A percentile compares a stretch with the other conserved stretches of the same genome.
phyloP scores from a whole-genome alignment of 1,284 basidiomycete genomes.

The Baeospora myosura region DNA sequence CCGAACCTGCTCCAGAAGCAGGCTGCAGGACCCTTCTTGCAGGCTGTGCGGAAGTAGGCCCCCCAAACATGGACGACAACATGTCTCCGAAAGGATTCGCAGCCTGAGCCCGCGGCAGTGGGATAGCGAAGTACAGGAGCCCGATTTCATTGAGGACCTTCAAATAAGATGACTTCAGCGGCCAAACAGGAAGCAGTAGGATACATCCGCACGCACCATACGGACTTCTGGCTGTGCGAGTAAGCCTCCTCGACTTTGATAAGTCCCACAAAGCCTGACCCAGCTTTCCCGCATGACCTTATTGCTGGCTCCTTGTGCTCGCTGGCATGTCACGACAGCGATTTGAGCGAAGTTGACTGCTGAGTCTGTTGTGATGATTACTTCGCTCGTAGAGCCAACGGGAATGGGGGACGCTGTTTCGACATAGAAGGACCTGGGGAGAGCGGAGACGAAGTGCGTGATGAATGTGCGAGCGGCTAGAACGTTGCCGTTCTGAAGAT shows the following conservation, averaged over 20 bases:
- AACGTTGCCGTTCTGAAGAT: constrained; percentile 82
- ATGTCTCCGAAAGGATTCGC: constrained; percentile 80
- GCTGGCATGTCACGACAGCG: constrained; percentile 77
- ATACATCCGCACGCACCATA: constrained; percentile 42
- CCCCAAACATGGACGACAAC: constrained; percentile 77
- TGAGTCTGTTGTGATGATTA: constrained; percentile 65
- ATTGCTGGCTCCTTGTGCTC: constrained; percentile 69
- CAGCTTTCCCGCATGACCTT: constrained; percentile 72
- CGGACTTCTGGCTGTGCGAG: constrained; percentile 66
- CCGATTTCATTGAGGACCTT: constrained; percentile 52
- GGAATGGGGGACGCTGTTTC: constrained; percentile 32
- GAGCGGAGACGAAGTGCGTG: constrained; percentile 60
- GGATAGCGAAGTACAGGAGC: constrained; percentile 76
- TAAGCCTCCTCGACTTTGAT: constrained; percentile 59
- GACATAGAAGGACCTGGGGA: constrained; percentile 34
- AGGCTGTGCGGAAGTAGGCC: constrained; percentile 26
- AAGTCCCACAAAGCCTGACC: constrained; percentile 76
- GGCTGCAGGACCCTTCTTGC: constrained; percentile 28
- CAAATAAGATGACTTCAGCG: not conserved
- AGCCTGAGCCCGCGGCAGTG: constrained; percentile 58
- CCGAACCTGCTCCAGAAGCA: constrained; percentile 16
- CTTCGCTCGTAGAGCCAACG: constrained; percentile 48
- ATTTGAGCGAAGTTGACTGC: constrained; percentile 85
- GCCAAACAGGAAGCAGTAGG: not conserved
- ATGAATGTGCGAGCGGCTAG: constrained; percentile 83